Percentiles rank a stretch among this genome's conserved stretches.
phyloP scores from a whole-genome alignment of 768 basidiomycete species.

The Fomitopsis pulvina region DNA sequence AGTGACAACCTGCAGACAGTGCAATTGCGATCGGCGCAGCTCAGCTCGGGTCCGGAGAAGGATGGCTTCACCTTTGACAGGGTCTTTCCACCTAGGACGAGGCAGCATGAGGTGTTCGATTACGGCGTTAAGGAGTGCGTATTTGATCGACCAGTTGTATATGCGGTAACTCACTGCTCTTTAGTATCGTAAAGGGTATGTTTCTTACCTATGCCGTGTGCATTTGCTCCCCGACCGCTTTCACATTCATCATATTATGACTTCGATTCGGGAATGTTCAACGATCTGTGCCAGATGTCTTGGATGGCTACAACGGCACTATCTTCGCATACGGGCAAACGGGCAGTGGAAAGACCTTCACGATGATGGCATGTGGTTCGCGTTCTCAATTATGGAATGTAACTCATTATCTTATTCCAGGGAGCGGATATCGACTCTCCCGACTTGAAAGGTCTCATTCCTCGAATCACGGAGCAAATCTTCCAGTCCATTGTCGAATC shows the following conservation, averaged over 20 bases:
- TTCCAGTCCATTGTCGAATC: constrained; percentile 97
- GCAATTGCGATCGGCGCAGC: constrained; percentile 63
- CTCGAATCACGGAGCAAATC: constrained; percentile 97
- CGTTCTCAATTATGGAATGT: constrained; percentile 6
- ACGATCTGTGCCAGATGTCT: constrained; percentile 63
- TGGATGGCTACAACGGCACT: constrained; percentile 98
- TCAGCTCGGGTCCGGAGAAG: constrained; percentile 82
- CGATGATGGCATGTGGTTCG: constrained; percentile 79
- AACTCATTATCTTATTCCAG: constrained; percentile 32
- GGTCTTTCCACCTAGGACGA: constrained; percentile 88
- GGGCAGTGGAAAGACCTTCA: constrained; percentile 88
- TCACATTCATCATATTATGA: too few species aligned
- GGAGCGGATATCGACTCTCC: constrained; percentile 94
- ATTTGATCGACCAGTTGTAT: not conserved
- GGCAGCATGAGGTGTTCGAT: constrained; percentile 93
- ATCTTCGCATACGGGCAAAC: constrained; percentile 87
- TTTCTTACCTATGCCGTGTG: not conserved
- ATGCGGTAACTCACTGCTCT: not conserved
- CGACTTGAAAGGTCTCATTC: constrained; percentile 94
- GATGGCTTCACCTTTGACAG: constrained; percentile 98
- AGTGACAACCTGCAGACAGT: constrained; percentile 83
- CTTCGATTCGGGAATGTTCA: not conserved
- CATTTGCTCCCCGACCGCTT: not conserved
- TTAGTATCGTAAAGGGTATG: constrained; percentile 84
- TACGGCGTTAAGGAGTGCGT: constrained; percentile 96